A percentile compares a stretch with the other conserved stretches of the same genome.
phyloP scores from a whole-genome alignment of 345 rosid genomes.

The Syzygium aromaticum region DNA sequence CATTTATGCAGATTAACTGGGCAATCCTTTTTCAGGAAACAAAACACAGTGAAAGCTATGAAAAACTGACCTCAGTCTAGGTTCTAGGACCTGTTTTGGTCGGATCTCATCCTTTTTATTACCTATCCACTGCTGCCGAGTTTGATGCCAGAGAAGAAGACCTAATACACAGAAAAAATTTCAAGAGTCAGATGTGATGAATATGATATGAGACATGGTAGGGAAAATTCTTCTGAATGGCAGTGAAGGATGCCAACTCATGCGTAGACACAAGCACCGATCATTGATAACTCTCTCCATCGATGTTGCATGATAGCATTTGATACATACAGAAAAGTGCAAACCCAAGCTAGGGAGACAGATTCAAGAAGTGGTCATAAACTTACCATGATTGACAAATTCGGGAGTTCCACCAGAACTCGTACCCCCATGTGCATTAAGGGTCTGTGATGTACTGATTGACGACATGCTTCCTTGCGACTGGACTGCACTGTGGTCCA shows the following conservation, averaged over 20 bases:
- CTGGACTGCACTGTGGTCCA: constrained; percentile 52
- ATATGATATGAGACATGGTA: neutral
- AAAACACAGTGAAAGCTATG: neutral
- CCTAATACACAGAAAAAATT: constrained; percentile 27
- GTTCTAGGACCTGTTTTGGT: constrained; percentile 26
- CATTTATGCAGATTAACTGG: neutral
- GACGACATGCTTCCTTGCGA: constrained; percentile 79
- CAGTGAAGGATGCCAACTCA: neutral
- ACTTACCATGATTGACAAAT: constrained; percentile 67
- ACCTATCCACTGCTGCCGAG: constrained; percentile 67
- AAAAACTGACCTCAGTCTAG: constrained; percentile 55
- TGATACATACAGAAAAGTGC: neutral
- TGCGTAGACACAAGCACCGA: neutral
- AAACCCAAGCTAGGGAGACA: neutral
- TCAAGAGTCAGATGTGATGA: neutral
- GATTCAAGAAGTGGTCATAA: constrained; percentile 2
- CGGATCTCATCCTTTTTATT: constrained; percentile 32
- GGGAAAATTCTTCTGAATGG: neutral
- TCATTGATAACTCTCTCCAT: neutral
- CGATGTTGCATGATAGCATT: neutral
- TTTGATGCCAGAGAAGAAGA: constrained; percentile 79
- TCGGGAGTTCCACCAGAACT: constrained; percentile 36
- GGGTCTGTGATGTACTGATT: constrained; percentile 33
- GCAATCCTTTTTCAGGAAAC: neutral
- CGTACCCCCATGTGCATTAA: constrained; percentile 24